A percentile compares a stretch with the other conserved stretches of the same genome.
These are phyloP conservation scores for Phaeodactylum tricornutum DNA, from an alignment of 108 stramenopile species.

Conservation along the genomic window DNA sequence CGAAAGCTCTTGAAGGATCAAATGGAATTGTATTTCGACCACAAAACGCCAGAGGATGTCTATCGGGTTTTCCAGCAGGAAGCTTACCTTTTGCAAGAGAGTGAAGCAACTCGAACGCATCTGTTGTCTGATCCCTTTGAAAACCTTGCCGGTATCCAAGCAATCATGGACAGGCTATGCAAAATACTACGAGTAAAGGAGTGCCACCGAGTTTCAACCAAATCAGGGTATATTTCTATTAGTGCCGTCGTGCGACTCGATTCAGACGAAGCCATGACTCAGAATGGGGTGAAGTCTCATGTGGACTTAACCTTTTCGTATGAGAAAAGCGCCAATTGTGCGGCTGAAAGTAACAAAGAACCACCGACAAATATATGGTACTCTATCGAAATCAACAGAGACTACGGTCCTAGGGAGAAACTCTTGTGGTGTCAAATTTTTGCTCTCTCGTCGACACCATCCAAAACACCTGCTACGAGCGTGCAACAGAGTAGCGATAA, in stretches of 20 bases:
- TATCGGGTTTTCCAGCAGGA: slow-evolving; percentile 54
- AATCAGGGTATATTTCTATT: slow-evolving; percentile 30
- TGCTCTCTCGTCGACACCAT: slow-evolving; percentile 36
- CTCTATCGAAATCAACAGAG: slow-evolving; percentile 44
- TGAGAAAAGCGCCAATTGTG: slow-evolving; percentile 14
- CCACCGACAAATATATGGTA: slow-evolving; percentile 27
- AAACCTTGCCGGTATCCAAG: slow-evolving; percentile 14
- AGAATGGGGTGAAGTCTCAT: slow-evolving; percentile 1
- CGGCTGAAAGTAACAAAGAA: not conserved
- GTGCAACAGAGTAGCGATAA: slow-evolving; percentile 33
- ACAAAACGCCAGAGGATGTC: slow-evolving; percentile 34
- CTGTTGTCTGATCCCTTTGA: slow-evolving; percentile 50
- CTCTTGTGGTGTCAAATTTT: slow-evolving; percentile 44
- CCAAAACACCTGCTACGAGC: slow-evolving; percentile 32
- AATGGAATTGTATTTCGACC: no score
- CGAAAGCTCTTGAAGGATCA: no score
- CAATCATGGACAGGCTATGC: slow-evolving; percentile 31
- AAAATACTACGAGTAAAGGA: slow-evolving; percentile 36
- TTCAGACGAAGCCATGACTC: slow-evolving; percentile 17
- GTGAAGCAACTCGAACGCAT: slow-evolving; percentile 26
- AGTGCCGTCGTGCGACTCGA: slow-evolving; percentile 33
- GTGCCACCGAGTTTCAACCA: slow-evolving; percentile 31
- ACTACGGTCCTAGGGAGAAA: slow-evolving; percentile 39
- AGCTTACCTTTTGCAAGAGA: slow-evolving; percentile 42
- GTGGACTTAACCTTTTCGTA: slow-evolving; percentile 27